These are phyloP conservation scores for Ogataea allantospora DNA, from an alignment of 805 yeast genomes.

Conservation along the genomic window DNA sequence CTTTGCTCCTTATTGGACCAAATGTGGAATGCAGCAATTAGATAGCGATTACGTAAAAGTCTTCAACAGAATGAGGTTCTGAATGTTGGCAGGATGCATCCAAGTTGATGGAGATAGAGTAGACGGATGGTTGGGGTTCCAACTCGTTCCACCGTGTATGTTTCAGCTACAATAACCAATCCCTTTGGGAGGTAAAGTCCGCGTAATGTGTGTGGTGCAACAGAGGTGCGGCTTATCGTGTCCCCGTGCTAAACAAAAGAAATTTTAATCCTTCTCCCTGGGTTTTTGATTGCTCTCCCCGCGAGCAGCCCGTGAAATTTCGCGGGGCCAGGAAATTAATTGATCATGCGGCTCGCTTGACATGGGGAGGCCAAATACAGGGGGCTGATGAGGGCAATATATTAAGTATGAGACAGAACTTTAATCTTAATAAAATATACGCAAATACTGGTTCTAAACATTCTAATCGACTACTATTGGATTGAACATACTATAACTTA, in stretches of 20 bases:
- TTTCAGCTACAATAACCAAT: conserved; percentile 7
- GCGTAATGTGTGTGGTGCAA: conserved; percentile 9
- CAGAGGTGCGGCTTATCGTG: conserved; percentile 9
- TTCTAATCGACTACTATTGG: background rate
- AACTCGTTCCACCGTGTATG: conserved; percentile 2
- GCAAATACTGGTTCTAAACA: background rate
- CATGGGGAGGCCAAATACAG: conserved; percentile 3
- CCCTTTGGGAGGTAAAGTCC: background rate
- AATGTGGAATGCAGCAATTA: too few species aligned
- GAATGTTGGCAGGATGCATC: too few species aligned
- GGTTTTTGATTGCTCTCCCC: conserved; percentile 11
- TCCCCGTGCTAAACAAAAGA: conserved; percentile 11
- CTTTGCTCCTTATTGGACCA: too few species aligned
- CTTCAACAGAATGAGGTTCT: too few species aligned
- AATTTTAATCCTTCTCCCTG: conserved; percentile 1
- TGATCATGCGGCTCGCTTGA: conserved; percentile 10
- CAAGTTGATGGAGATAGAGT: too few species aligned
- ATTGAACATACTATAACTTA: background rate
- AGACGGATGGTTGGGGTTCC: too few species aligned
- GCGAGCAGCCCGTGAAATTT: too few species aligned
- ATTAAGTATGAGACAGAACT: conserved; percentile 3
- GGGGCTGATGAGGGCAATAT: conserved; percentile 13
- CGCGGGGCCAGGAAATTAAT: conserved; percentile 3
- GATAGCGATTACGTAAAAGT: too few species aligned
- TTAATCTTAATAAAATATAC: background rate